Conservation (phyloP, 345 rosid species). For the Atalantia buxifolia region DNA sequence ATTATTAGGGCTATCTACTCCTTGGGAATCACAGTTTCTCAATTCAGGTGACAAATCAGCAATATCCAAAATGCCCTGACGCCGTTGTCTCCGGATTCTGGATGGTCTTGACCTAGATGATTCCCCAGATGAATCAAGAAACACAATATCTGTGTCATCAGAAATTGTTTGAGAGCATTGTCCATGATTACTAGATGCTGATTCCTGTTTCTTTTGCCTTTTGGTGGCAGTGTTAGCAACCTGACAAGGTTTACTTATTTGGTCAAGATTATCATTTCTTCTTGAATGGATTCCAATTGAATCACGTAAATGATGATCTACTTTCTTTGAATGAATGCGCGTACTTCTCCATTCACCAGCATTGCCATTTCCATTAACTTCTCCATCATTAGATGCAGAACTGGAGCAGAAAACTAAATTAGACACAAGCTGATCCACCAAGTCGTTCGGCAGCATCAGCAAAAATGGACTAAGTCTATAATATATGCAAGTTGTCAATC, state of each 20-base stretch:
- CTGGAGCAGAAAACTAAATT: constrained; percentile 24
- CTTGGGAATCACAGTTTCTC: constrained; percentile 19
- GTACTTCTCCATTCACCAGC: constrained; percentile 67
- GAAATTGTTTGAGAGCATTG: constrained; percentile 29
- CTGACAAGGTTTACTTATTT: constrained; percentile 13
- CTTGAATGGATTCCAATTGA: constrained; percentile 11
- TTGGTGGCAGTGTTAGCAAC: constrained; percentile 21
- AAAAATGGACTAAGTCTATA: background rate
- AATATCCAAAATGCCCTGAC: constrained; percentile 26
- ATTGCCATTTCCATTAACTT: constrained; percentile 23
- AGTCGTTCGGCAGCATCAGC: background rate
- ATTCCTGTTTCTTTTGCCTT: constrained; percentile 36
- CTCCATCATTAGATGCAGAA: constrained; percentile 20
- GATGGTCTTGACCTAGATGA: constrained; percentile 58
- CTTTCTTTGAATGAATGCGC: constrained; percentile 20
- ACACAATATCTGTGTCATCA: constrained; percentile 42
- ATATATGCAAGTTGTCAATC: background rate
- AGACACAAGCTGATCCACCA: constrained; percentile 10
- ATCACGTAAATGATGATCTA: background rate
- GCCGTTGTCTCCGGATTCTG: constrained; percentile 31
- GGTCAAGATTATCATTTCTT: constrained; percentile 16
- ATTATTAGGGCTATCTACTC: constrained; percentile 25
- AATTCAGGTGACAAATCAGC: constrained; percentile 44
- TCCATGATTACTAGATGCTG: constrained; percentile 37
- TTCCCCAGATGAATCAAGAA: constrained; percentile 54